Percentiles rank a stretch among this genome's conserved stretches.
These are phyloP conservation scores for Micractinium sp. DNA, from an alignment of 139 green algal genomes.

Conservation along the genomic window DNA sequence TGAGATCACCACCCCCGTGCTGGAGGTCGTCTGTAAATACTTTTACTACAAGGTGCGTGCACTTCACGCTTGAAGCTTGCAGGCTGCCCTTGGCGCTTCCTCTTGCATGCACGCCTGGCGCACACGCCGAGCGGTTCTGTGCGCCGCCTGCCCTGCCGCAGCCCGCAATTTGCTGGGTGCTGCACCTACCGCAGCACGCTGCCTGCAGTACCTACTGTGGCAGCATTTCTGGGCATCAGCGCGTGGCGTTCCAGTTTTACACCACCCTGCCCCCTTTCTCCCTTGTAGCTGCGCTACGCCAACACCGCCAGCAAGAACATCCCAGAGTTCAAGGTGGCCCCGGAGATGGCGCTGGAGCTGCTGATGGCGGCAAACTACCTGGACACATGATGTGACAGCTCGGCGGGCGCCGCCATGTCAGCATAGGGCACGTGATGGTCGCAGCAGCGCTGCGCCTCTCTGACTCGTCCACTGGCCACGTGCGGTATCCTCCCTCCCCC, in stretches of 20 bases:
- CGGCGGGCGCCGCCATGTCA: neutral
- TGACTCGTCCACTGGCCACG: too few relatives aligned
- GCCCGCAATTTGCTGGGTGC: neutral
- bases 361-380: constrained; percentile 97
- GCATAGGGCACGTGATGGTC: neutral
- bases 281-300: constrained; percentile 23
- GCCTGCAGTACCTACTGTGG: neutral
- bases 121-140: neutral
- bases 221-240: neutral
- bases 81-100: too few relatives aligned
- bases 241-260: neutral
- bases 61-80: neutral
- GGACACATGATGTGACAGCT: constrained; percentile 73
- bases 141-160: too few relatives aligned
- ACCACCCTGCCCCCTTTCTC: neutral
- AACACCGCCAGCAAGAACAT: constrained; percentile 79
- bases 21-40: constrained; percentile 98
- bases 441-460: neutral
- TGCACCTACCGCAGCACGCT: neutral
- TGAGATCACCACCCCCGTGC: constrained; percentile 89
- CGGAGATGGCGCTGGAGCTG: constrained; percentile 94
- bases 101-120: too few relatives aligned
- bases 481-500: too few relatives aligned
- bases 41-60: constrained; percentile 97
- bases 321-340: constrained; percentile 93